Evolutionary conservation across 202 grass and related monocot species (phyloP).

Genomic region (Elaeis oleifera): DNA sequence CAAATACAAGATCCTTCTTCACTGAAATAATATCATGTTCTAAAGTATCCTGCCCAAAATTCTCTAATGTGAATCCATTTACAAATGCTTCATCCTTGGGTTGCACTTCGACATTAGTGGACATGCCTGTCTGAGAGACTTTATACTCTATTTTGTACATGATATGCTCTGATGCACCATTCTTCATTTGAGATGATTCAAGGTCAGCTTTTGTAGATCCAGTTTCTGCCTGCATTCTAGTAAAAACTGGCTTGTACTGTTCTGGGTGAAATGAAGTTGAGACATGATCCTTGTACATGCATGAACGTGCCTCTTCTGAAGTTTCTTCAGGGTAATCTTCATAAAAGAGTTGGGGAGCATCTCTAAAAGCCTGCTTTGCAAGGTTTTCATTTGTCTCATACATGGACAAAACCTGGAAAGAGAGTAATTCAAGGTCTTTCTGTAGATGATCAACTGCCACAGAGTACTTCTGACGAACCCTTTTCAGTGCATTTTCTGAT

Average conservation of each 20-base stretch:
- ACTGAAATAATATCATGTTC: neutral
- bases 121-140: slow-evolving; percentile 21
- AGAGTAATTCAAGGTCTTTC: slow-evolving; percentile 92
- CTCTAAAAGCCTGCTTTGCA: slow-evolving; percentile 65
- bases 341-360: slow-evolving; percentile 22
- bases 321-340: slow-evolving; percentile 39
- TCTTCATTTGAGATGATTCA: slow-evolving; percentile 24
- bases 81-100: slow-evolving; percentile 4
- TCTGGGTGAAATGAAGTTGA: slow-evolving; percentile 7
- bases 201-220: slow-evolving; percentile 15
- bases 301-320: slow-evolving; percentile 17
- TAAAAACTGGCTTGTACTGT: slow-evolving; percentile 20
- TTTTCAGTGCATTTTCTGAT: slow-evolving; percentile 75
- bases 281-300: slow-evolving; percentile 18
- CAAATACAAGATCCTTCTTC: neutral
- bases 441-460: slow-evolving; percentile 74
- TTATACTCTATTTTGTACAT: slow-evolving; percentile 29
- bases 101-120: slow-evolving; percentile 15
- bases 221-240: slow-evolving; percentile 27
- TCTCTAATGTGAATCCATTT: slow-evolving; percentile 5
- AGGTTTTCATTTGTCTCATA: slow-evolving; percentile 88
- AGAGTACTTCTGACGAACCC: slow-evolving; percentile 84
- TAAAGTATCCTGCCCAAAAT: neutral
- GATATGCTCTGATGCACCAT: slow-evolving; percentile 23
- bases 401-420: slow-evolving; percentile 97